These are phyloP conservation scores for Leccinum insolens DNA, from an alignment of 1,284 basidiomycete species.

Conservation along the genomic window DNA sequence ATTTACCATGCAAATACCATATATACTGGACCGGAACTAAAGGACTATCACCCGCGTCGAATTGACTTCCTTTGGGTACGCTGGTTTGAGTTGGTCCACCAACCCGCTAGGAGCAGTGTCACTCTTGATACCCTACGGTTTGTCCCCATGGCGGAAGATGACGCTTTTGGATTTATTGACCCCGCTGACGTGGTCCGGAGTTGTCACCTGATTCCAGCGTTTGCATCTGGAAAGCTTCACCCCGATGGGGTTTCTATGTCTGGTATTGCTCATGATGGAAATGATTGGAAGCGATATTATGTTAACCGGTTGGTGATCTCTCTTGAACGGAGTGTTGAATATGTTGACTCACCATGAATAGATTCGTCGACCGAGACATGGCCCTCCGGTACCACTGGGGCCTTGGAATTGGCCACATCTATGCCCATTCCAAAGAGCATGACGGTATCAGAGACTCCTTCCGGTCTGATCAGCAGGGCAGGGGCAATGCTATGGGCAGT, in stretches of 20 bases:
- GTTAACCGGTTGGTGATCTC: not conserved
- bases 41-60: not conserved
- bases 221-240: not conserved
- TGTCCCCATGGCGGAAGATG: not conserved
- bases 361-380: not conserved
- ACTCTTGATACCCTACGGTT: not conserved
- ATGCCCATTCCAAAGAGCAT: not conserved
- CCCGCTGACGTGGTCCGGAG: not conserved
- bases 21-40: not conserved
- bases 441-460: not conserved
- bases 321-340: not conserved
- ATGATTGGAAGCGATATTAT: not conserved
- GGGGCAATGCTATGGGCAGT: too few species aligned
- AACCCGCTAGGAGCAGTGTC: not conserved
- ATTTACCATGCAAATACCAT: not conserved
- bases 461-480: too few species aligned
- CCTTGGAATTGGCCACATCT: not conserved
- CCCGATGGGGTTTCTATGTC: not conserved
- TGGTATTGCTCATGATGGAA: not conserved
- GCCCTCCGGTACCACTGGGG: not conserved
- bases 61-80: not conserved
- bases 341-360: not conserved
- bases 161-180: not conserved
- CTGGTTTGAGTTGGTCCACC: not conserved
- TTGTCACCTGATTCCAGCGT: not conserved